Conservation (phyloP, 805 yeast species). For the Lipomyces orientalis region DNA sequence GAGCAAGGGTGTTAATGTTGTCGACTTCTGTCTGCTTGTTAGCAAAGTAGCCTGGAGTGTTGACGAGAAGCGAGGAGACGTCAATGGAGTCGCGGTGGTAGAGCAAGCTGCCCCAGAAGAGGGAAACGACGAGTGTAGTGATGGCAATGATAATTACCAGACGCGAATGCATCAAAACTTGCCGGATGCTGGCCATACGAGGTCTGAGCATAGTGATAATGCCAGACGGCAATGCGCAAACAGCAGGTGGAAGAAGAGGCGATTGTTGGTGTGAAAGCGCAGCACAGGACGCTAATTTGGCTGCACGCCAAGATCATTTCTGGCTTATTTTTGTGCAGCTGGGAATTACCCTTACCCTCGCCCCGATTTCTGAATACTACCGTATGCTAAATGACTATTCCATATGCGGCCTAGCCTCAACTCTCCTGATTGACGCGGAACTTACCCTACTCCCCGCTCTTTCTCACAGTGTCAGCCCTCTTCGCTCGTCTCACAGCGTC, state of each 20-base stretch:
- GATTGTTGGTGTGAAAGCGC: neutral
- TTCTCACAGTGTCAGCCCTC: too few relatives aligned
- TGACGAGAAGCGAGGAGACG: slow-evolving; percentile 1
- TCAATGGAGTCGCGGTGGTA: neutral
- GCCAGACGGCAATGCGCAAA: neutral
- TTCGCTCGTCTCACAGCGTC: too few relatives aligned
- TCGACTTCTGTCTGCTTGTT: neutral
- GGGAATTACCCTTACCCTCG: too few relatives aligned
- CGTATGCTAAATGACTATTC: too few relatives aligned
- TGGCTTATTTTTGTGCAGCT: too few relatives aligned
- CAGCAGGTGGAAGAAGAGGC: neutral
- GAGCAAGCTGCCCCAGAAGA: neutral
- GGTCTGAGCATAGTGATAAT: neutral
- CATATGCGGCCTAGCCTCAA: too few relatives aligned
- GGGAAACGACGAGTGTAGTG: slow-evolving; percentile 2
- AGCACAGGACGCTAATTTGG: neutral
- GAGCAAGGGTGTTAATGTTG: neutral
- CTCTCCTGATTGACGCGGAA: too few relatives aligned
- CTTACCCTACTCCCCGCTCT: too few relatives aligned
- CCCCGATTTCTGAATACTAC: too few relatives aligned
- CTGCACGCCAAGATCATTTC: too few relatives aligned
- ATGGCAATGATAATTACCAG: slow-evolving; percentile 1
- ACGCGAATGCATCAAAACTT: neutral
- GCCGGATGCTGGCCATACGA: neutral
- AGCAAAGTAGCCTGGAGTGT: slow-evolving; percentile 1